Evolutionary conservation across 805 yeast genomes (phyloP), one percentile per base, ranked within the genome.

Genomic region (Candida patagonica): DNA sequence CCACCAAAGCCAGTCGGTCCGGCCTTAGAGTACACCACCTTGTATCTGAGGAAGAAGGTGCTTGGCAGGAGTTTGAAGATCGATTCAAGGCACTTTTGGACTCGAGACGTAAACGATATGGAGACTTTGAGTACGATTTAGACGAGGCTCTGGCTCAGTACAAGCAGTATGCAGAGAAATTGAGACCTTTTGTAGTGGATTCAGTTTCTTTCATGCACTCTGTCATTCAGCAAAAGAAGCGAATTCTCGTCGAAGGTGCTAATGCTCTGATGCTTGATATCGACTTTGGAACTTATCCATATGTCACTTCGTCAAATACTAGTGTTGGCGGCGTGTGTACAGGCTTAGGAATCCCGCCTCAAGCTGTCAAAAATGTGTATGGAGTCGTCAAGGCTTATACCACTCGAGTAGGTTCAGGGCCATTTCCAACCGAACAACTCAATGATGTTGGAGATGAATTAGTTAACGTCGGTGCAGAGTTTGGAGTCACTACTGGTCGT

Each of bases 341-440:
- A 29, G 98, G 98, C 46, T 74, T 92, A 50, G 98, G 97, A 52
- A 63, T 92, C 45, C 96, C 97, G n/a, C 98, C 98, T 52, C 74
- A 70, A 49, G 66, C 78, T 47, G 80, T 92, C 54, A 73, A 70
- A 40, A 80, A 86, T 61, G 70, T 87, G 33, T 86, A 80, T 60
- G 98, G 98, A 64, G 98, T 92, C 20, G 97, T 89, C 35, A 92
- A 92, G 70, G 97, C 97, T 30, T 92, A 92, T 67, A 92, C 98
- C 34, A 92, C 98, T 26, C 79, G 98, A 66, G 98, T 92, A 41
- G 98, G 98, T 55, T 97, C 88, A 60, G 98, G 98, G 49, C 98
- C 98, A 24, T 92, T 92, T 82, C 96, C 98, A 46, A 80, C 97
- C 42, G 98, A 92, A 66, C 97, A 88, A 62, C 73, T 88, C 59